Conservation (phyloP, 2,329 filamentous ascomycete species). For the Aspergillus vadensis region DNA sequence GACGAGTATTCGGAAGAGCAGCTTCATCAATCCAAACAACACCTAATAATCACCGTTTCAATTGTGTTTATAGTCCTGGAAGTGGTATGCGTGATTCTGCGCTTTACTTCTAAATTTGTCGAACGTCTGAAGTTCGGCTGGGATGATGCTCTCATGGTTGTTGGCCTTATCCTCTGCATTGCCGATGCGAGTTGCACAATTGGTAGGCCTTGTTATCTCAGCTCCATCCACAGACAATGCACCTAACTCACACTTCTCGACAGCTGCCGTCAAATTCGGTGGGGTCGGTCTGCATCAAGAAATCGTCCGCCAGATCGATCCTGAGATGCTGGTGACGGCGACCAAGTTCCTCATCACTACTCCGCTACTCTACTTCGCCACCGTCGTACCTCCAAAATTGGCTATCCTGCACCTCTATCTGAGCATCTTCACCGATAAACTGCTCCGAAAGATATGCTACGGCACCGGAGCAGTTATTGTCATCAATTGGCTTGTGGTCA, state of each 20-base stretch:
- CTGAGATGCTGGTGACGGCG: background rate
- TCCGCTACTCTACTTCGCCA: conserved; percentile 5
- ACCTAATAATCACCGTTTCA: background rate
- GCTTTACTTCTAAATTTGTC: conserved; percentile 1
- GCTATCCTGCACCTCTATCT: conserved; percentile 8
- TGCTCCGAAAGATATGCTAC: conserved; percentile 8
- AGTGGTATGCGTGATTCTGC: conserved; percentile 3
- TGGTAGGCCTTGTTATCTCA: too few relatives aligned
- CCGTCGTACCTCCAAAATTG: conserved; percentile 3
- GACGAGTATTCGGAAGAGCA: background rate
- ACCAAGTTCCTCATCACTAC: conserved; percentile 4
- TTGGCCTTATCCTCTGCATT: conserved; percentile 1
- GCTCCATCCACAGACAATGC: too few relatives aligned
- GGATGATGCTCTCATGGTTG: conserved; percentile 8
- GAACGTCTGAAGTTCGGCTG: conserved; percentile 1
- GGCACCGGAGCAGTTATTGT: background rate
- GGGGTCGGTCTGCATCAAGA: conserved; percentile 10
- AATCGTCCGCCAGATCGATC: background rate
- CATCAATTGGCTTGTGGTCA: conserved; percentile 7
- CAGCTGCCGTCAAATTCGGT: conserved; percentile 4
- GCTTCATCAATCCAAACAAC: conserved; percentile 1
- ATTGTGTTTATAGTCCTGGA: conserved; percentile 7
- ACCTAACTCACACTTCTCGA: background rate
- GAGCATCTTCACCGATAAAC: conserved; percentile 3
- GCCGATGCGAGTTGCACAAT: background rate